Conservation (phyloP, 1,284 basidiomycete genomes). For the Heliocybe sulcata region DNA sequence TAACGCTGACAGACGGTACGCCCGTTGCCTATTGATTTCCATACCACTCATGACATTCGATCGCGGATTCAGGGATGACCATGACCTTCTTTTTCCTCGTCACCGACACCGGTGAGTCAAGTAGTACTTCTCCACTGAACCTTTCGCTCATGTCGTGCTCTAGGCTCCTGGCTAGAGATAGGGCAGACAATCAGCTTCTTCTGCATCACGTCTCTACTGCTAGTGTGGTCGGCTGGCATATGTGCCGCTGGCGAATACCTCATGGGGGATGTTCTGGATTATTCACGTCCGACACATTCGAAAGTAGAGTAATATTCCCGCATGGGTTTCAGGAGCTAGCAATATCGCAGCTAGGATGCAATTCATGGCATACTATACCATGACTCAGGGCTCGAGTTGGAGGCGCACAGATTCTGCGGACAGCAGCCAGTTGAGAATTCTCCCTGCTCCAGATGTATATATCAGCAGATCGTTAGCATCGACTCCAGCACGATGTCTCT, state of each 20-base stretch:
- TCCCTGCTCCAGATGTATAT: no score
- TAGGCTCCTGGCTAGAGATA: slow-evolving; percentile 84
- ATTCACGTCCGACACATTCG: slow-evolving; percentile 9
- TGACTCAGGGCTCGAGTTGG: no score
- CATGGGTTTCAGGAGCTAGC: no score
- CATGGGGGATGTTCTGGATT: slow-evolving; percentile 29
- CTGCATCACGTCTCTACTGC: slow-evolving; percentile 74
- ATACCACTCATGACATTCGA: slow-evolving; percentile 6
- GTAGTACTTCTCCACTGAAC: neutral
- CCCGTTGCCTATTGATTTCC: slow-evolving; percentile 5
- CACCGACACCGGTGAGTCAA: slow-evolving; percentile 59
- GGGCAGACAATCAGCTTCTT: slow-evolving; percentile 88
- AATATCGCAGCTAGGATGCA: no score
- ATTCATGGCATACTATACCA: no score
- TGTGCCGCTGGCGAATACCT: slow-evolving; percentile 63
- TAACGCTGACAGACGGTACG: slow-evolving; percentile 69
- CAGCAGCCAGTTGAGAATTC: no score
- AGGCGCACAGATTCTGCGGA: no score
- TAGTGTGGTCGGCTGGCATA: slow-evolving; percentile 75
- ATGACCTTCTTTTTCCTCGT: slow-evolving; percentile 83
- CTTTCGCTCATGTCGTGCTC: neutral
- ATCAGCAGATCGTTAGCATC: no score
- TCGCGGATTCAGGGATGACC: slow-evolving; percentile 51
- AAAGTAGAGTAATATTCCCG: slow-evolving; percentile 6
- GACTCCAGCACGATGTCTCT: no score